Conservation (phyloP, 768 basidiomycete genomes). For the Leccinum incarnatum region DNA sequence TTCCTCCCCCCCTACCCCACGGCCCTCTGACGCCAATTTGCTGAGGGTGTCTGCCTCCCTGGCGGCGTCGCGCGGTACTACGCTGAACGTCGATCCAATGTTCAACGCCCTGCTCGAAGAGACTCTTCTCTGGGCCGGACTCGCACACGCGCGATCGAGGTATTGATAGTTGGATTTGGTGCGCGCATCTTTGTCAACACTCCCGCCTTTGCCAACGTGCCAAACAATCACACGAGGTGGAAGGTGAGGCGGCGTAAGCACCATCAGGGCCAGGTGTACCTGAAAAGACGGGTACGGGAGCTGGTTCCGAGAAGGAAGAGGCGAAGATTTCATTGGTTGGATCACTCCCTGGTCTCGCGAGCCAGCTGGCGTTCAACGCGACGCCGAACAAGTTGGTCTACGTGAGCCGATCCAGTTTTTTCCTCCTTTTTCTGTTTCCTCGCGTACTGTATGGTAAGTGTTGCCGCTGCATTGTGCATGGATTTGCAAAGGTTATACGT, state of each 20-base stretch:
- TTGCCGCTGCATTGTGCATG: too few species aligned
- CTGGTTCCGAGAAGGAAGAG: conserved; percentile 29
- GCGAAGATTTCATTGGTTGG: conserved; percentile 69
- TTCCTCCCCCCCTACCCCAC: conserved; percentile 17
- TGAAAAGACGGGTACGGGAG: conserved; percentile 8
- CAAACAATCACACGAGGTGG: background rate
- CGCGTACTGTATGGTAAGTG: too few species aligned
- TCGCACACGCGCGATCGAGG: conserved; percentile 53
- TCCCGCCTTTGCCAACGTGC: conserved; percentile 9
- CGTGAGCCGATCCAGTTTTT: conserved; percentile 48
- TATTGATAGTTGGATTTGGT: conserved; percentile 62
- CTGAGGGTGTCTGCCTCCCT: background rate
- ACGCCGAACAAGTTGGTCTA: conserved; percentile 71
- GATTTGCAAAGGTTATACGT: too few species aligned
- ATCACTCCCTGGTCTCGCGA: conserved; percentile 73
- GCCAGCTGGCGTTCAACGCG: conserved; percentile 62
- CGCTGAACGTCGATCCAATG: conserved; percentile 26
- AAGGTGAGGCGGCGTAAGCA: conserved; percentile 4
- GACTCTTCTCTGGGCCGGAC: conserved; percentile 67
- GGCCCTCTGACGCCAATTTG: too few species aligned
- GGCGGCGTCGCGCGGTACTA: conserved; percentile 3
- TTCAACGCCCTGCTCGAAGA: conserved; percentile 62
- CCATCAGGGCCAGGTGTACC: conserved; percentile 14
- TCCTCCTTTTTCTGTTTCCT: background rate
- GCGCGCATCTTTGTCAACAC: conserved; percentile 55